Percentiles rank a stretch among this genome's conserved stretches.
These are phyloP conservation scores for Ogataea angusta DNA, from an alignment of 805 yeast species.

Conservation along the genomic window DNA sequence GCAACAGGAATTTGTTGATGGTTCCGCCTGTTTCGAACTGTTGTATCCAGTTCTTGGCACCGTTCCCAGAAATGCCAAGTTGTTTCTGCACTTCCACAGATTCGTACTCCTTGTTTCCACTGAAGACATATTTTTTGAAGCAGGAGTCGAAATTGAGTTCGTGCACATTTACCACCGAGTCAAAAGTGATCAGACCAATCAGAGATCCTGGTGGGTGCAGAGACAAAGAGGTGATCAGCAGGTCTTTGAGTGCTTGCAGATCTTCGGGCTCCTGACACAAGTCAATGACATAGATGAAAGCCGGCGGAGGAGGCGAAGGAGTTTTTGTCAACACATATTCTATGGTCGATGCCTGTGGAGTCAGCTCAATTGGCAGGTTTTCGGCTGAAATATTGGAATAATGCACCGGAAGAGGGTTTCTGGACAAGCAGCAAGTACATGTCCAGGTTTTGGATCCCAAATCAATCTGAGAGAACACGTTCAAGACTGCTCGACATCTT, in stretches of 20 bases:
- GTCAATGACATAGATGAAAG: slow-evolving; percentile 82
- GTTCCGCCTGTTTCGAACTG: slow-evolving; percentile 44
- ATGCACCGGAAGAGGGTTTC: slow-evolving; percentile 80
- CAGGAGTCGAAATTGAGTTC: slow-evolving; percentile 65
- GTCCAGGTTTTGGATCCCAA: slow-evolving; percentile 74
- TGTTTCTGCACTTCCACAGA: slow-evolving; percentile 36
- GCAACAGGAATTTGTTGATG: slow-evolving; percentile 35
- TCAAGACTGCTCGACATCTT: slow-evolving; percentile 79
- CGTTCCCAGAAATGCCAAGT: slow-evolving; percentile 35
- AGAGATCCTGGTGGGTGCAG: slow-evolving; percentile 87
- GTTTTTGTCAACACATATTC: slow-evolving; percentile 76
- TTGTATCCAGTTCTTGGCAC: slow-evolving; percentile 35
- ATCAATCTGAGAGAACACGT: slow-evolving; percentile 83
- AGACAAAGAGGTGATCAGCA: slow-evolving; percentile 69
- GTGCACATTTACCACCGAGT: slow-evolving; percentile 87
- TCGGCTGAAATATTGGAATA: slow-evolving; percentile 74
- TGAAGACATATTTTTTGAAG: slow-evolving; percentile 74
- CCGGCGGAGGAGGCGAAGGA: slow-evolving; percentile 70
- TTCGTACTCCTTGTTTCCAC: slow-evolving; percentile 82
- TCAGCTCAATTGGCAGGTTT: slow-evolving; percentile 77
- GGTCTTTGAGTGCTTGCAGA: slow-evolving; percentile 76
- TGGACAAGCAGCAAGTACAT: slow-evolving; percentile 76
- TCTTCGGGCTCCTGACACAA: slow-evolving; percentile 88
- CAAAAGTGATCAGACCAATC: slow-evolving; percentile 83
- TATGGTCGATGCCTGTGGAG: slow-evolving; percentile 65